Evolutionary conservation across 176 grass and related monocot genomes (phyloP).

Genomic region (Microstegium vimineum): DNA sequence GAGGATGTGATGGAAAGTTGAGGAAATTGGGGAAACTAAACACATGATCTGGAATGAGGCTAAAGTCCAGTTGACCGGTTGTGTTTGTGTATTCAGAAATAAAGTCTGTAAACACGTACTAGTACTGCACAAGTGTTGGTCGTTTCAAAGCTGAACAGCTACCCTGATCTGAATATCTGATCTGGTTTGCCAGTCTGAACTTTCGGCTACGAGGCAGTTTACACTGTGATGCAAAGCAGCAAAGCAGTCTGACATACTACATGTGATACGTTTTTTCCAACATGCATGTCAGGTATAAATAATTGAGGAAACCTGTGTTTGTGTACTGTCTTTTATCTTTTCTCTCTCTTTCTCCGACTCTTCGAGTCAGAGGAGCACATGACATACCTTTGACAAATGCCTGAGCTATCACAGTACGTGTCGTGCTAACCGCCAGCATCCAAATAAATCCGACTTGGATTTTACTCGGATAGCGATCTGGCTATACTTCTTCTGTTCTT

Average conservation of each 20-base stretch:
- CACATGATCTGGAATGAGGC: too few relatives aligned
- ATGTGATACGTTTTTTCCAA: background rate
- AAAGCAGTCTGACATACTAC: background rate
- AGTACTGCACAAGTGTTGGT: background rate
- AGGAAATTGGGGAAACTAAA: too few relatives aligned
- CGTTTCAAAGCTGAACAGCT: background rate
- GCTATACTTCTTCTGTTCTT: background rate
- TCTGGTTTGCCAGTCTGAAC: background rate
- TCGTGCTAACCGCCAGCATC: background rate
- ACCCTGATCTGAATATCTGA: background rate
- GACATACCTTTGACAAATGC: background rate
- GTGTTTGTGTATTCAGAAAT: too few relatives aligned
- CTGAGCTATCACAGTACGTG: background rate
- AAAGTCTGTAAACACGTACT: too few relatives aligned
- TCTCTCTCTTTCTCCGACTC: background rate
- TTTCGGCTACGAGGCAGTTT: background rate
- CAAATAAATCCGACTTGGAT: background rate
- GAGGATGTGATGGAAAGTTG: too few relatives aligned
- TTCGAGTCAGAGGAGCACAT: slow-evolving; percentile 22
- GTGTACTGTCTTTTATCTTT: background rate
- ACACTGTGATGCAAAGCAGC: too few relatives aligned
- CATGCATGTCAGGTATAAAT: background rate
- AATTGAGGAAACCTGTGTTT: background rate
- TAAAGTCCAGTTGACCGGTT: too few relatives aligned
- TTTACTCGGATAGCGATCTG: background rate